Percentiles rank a stretch among this genome's conserved stretches.
These are phyloP conservation scores for Tulasnella sp. DNA, from an alignment of 768 basidiomycete genomes.

Conservation along the genomic window DNA sequence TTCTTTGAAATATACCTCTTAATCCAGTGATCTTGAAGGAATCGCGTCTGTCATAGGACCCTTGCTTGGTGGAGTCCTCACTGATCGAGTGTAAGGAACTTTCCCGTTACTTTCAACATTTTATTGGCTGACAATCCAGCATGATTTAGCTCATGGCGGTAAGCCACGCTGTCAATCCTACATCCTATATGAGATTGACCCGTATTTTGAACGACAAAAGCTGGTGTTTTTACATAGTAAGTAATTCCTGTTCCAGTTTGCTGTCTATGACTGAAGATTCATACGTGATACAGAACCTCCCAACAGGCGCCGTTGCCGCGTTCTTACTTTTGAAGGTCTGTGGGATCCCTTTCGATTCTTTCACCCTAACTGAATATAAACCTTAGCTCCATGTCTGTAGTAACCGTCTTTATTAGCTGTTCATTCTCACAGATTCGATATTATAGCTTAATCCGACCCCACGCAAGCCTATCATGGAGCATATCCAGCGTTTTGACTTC, in stretches of 20 bases:
- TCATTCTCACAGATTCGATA: constrained; percentile 13
- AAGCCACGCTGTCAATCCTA: too few species aligned
- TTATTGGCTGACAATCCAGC: too few species aligned
- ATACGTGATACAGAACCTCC: too few species aligned
- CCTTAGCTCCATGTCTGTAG: constrained; percentile 6
- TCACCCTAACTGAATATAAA: background rate
- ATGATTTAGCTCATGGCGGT: too few species aligned
- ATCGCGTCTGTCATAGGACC: constrained; percentile 53
- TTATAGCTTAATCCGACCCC: constrained; percentile 55
- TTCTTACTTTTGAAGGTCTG: constrained; percentile 49
- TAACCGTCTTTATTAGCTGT: background rate
- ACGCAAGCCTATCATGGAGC: constrained; percentile 41
- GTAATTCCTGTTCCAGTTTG: too few species aligned
- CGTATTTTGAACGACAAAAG: too few species aligned
- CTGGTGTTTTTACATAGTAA: too few species aligned
- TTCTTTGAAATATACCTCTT: constrained; percentile 21
- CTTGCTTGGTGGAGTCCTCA: constrained; percentile 70
- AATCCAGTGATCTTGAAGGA: constrained; percentile 24
- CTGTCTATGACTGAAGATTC: too few species aligned
- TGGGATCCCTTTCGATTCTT: background rate
- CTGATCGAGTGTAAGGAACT: too few species aligned
- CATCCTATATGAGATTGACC: too few species aligned
- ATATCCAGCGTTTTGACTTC: constrained; percentile 59
- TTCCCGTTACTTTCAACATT: background rate
- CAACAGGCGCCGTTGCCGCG: constrained; percentile 51